Conservation (phyloP, 2,329 filamentous ascomycete species). For the Ceratocystis alfenasii region DNA sequence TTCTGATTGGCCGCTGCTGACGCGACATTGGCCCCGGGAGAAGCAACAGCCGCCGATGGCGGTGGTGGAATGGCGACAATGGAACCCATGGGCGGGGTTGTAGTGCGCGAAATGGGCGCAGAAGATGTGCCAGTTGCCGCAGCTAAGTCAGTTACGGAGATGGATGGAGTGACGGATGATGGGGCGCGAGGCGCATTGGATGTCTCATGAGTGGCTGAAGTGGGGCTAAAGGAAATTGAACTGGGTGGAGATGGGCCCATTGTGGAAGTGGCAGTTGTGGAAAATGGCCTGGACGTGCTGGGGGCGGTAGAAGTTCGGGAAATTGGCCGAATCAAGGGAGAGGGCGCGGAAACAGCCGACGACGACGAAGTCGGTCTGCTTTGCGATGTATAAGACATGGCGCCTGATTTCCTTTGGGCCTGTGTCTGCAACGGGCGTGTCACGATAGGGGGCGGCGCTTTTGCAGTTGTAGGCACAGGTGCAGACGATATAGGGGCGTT, state of each 20-base stretch:
- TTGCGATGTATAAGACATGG: constrained; percentile 18
- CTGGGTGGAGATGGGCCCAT: constrained; percentile 16
- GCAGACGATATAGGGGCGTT: constrained; percentile 8
- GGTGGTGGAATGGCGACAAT: neutral
- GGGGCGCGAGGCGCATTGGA: constrained; percentile 5
- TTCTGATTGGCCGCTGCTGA: neutral
- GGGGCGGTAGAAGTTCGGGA: constrained; percentile 17
- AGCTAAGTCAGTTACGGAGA: constrained; percentile 15
- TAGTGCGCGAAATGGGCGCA: constrained; percentile 6
- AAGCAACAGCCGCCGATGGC: constrained; percentile 2
- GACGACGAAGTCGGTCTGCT: constrained; percentile 21
- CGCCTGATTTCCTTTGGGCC: constrained; percentile 12
- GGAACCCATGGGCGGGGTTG: constrained; percentile 16
- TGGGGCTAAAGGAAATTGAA: constrained; percentile 5
- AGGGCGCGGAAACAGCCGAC: constrained; percentile 9
- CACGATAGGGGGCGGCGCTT: neutral
- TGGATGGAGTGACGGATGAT: constrained; percentile 14
- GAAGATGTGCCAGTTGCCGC: neutral
- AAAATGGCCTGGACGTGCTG: constrained; percentile 4
- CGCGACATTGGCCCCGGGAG: neutral
- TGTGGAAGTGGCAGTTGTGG: neutral
- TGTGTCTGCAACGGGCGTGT: constrained; percentile 2
- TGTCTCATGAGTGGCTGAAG: constrained; percentile 11
- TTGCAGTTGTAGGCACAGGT: neutral
- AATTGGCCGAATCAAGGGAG: constrained; percentile 13